phyloP scores from a whole-genome alignment of 805 yeast genomes.

The Cyberlindnera maclurae region DNA sequence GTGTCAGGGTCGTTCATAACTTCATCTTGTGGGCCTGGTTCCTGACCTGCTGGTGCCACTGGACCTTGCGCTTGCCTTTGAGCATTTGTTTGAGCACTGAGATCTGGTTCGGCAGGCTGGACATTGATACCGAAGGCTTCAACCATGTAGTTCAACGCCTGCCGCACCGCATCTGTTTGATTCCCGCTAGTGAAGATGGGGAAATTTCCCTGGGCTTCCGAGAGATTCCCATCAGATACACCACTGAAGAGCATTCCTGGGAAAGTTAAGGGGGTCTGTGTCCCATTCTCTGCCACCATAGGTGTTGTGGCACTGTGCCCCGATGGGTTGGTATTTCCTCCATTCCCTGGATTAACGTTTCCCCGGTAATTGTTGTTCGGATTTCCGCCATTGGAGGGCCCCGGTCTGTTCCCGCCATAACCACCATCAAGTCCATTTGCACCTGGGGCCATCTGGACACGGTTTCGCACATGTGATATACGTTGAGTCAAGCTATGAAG shows the following conservation, averaged over 20 bases:
- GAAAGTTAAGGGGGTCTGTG: not conserved
- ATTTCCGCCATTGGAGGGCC: too few species aligned
- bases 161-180: slow-evolving; percentile 7
- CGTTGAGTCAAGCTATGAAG: slow-evolving; percentile 1
- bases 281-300: not conserved
- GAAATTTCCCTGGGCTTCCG: slow-evolving; percentile 3
- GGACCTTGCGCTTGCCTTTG: too few species aligned
- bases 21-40: too few species aligned
- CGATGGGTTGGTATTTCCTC: not conserved
- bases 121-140: slow-evolving; percentile 1
- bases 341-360: not conserved
- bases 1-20: not conserved
- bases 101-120: not conserved
- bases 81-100: not conserved
- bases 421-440: too few species aligned
- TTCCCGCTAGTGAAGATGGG: slow-evolving; percentile 5
- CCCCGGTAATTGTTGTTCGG: not conserved
- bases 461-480: not conserved
- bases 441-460: not conserved
- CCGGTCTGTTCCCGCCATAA: too few species aligned
- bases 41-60: too few species aligned
- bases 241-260: slow-evolving; percentile 2
- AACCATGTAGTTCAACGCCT: slow-evolving; percentile 9
- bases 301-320: not conserved
- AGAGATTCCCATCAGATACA: slow-evolving; percentile 1